These are phyloP conservation scores for Solanum neorickii DNA, from an alignment of 257 asterid species.

Conservation along the genomic window DNA sequence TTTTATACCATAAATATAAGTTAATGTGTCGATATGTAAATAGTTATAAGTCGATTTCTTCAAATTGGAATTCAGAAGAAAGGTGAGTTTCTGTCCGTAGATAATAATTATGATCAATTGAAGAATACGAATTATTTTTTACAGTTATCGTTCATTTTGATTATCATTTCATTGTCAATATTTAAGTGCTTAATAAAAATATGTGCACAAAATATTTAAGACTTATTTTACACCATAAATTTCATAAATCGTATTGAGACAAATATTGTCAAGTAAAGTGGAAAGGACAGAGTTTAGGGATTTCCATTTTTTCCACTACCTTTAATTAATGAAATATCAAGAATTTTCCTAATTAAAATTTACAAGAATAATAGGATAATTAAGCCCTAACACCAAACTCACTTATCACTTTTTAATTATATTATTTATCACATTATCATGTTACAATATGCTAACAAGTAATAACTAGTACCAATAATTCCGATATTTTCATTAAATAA, in stretches of 20 bases:
- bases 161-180: too few relatives aligned
- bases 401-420: not conserved
- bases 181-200: too few relatives aligned
- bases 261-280: not conserved
- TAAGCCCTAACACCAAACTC: not conserved
- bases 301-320: not conserved
- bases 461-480: not conserved
- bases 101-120: too few relatives aligned
- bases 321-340: not conserved
- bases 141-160: too few relatives aligned
- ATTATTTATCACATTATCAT: not conserved
- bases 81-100: too few relatives aligned
- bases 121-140: too few relatives aligned
- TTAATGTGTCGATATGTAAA: too few relatives aligned
- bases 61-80: too few relatives aligned
- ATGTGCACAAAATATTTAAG: too few relatives aligned
- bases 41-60: too few relatives aligned
- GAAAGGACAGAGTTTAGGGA: not conserved
- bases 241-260: not conserved
- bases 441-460: not conserved
- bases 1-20: not conserved
- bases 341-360: not conserved
- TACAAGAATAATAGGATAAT: not conserved
- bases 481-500: not conserved
- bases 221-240: not conserved